These are phyloP conservation scores for Dictyostelium discoideum DNA, from an alignment of 78 protist genomes.

Conservation along the genomic window dicty_2.7 NC_007090.3:3145501-3146000, in stretches of 20 bases:
- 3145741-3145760: conserved; percentile 24
- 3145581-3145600: not conserved
- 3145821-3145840: not conserved
- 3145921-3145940: not conserved
- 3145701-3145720: conserved; percentile 35
- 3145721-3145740: conserved; percentile 32
- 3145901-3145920: conserved; percentile 33
- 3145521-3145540: not conserved
- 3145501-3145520: not conserved
- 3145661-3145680: not conserved
- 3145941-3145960: not conserved
- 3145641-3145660: conserved; percentile 3
- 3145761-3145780: conserved; percentile 42
- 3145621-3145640: not conserved
- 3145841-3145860: conserved; percentile 12
- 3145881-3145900: not conserved
- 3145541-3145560: not conserved
- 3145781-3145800: conserved; percentile 54
- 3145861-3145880: not conserved
- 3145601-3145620: not conserved
- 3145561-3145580: not conserved
- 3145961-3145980: conserved; percentile 1
- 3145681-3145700: not conserved
- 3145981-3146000: not conserved
- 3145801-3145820: conserved; percentile 31